phyloP scores from a whole-genome alignment of 495 filamentous ascomycete species.

The Aspergillus sparsus region DNA sequence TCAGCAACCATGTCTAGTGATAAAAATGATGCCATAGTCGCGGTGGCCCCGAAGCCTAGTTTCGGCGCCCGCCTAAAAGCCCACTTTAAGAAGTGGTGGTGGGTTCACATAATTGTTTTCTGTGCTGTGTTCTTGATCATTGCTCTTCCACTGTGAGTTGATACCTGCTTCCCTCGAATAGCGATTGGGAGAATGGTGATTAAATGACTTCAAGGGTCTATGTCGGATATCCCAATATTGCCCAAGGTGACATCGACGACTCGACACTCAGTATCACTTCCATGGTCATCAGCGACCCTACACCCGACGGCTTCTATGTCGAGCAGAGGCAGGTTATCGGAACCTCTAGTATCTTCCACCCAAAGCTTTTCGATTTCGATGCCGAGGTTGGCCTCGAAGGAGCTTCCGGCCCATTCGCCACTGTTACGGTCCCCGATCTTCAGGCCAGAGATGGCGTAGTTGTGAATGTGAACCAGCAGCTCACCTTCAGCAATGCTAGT shows the following conservation, averaged over 20 bases:
- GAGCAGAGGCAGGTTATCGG: constrained; percentile 50
- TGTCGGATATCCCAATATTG: constrained; percentile 71
- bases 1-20: constrained; percentile 31
- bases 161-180: neutral
- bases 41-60: constrained; percentile 29
- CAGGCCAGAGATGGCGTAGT: constrained; percentile 57
- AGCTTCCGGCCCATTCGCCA: constrained; percentile 53
- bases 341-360: constrained; percentile 51
- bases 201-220: constrained; percentile 55
- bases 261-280: constrained; percentile 61
- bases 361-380: constrained; percentile 56
- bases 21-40: constrained; percentile 25
- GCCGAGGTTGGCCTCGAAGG: constrained; percentile 55
- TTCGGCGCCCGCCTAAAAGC: constrained; percentile 40
- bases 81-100: constrained; percentile 67
- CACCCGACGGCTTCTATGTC: constrained; percentile 57
- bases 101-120: constrained; percentile 64
- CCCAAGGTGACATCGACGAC: constrained; percentile 65
- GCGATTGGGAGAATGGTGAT: neutral
- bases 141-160: constrained; percentile 66
- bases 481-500: constrained; percentile 51
- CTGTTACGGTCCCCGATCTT: constrained; percentile 54
- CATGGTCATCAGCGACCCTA: constrained; percentile 60
- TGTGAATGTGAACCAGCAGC: constrained; percentile 53
- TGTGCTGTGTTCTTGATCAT: constrained; percentile 60